Percentiles rank a stretch among this genome's conserved stretches.
phyloP scores from a whole-genome alignment of 1,139 yeast species.

The Pichia sp. region DNA sequence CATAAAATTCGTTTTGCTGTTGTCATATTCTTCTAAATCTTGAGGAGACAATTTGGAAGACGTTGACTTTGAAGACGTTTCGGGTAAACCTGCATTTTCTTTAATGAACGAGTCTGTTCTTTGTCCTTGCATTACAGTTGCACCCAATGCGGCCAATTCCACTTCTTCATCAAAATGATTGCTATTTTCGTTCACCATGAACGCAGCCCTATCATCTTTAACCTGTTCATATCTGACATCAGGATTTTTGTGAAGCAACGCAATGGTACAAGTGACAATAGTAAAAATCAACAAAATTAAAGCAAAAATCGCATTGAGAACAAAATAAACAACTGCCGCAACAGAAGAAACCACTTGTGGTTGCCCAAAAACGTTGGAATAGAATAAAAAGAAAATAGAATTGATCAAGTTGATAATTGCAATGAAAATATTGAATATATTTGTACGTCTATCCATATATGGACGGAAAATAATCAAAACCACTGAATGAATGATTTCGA shows the following conservation, averaged over 20 bases:
- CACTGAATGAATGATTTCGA: constrained; percentile 65
- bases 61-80: neutral
- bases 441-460: constrained; percentile 90
- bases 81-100: constrained; percentile 44
- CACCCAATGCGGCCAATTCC: constrained; percentile 84
- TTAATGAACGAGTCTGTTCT: constrained; percentile 32
- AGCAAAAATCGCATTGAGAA: constrained; percentile 85
- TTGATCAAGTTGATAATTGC: constrained; percentile 73
- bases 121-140: constrained; percentile 78
- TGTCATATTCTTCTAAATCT: constrained; percentile 45
- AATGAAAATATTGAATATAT: constrained; percentile 82
- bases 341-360: constrained; percentile 85
- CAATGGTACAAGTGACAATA: constrained; percentile 78
- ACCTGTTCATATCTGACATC: constrained; percentile 94
- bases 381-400: constrained; percentile 80
- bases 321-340: constrained; percentile 88
- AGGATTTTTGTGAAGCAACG: constrained; percentile 82
- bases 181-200: constrained; percentile 47
- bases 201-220: constrained; percentile 93
- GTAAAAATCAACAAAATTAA: constrained; percentile 75
- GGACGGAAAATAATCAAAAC: constrained; percentile 69
- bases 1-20: constrained; percentile 1
- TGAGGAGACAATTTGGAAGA: constrained; percentile 75
- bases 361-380: constrained; percentile 75
- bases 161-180: constrained; percentile 44